Conservation (phyloP, 2,329 filamentous ascomycete genomes). For the Cladosporium cucumerinum region DNA sequence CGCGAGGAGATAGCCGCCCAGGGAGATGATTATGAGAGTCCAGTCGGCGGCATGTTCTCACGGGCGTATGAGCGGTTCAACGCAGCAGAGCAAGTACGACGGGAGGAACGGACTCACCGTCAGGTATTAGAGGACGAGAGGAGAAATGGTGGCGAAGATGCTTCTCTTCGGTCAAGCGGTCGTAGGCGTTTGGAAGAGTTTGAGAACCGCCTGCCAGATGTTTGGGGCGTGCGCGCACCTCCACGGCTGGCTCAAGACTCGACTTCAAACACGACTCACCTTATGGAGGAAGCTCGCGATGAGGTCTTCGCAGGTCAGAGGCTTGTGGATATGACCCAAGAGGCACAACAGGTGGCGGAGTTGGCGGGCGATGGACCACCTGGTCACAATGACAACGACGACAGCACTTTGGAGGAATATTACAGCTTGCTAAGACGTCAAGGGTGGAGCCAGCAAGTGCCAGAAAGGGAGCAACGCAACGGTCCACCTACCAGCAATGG, state of each 20-base stretch:
- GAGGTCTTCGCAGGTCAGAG: slow-evolving; percentile 16
- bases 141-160: slow-evolving; percentile 23
- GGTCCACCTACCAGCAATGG: neutral
- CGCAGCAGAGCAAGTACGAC: slow-evolving; percentile 39
- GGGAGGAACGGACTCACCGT: slow-evolving; percentile 33
- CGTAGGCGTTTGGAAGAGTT: slow-evolving; percentile 24
- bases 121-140: slow-evolving; percentile 33
- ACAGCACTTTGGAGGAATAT: slow-evolving; percentile 28
- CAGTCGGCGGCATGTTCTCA: slow-evolving; percentile 47
- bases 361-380: slow-evolving; percentile 2
- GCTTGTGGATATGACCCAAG: neutral
- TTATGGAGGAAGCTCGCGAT: slow-evolving; percentile 17
- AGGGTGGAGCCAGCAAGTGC: slow-evolving; percentile 23
- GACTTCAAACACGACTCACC: slow-evolving; percentile 14
- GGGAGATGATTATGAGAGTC: slow-evolving; percentile 48
- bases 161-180: neutral
- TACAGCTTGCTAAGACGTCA: slow-evolving; percentile 30
- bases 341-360: slow-evolving; percentile 3
- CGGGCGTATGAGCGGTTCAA: slow-evolving; percentile 44
- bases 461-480: neutral
- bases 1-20: slow-evolving; percentile 46
- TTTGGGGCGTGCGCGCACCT: slow-evolving; percentile 32
- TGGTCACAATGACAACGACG: slow-evolving; percentile 17
- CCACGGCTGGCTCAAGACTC: slow-evolving; percentile 8
- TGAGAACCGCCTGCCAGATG: slow-evolving; percentile 24